Percentiles rank a stretch among this genome's conserved stretches.
These are phyloP conservation scores for Thecaphora thlaspeos DNA, from an alignment of 1,284 basidiomycete genomes.

Conservation along the genomic window DNA sequence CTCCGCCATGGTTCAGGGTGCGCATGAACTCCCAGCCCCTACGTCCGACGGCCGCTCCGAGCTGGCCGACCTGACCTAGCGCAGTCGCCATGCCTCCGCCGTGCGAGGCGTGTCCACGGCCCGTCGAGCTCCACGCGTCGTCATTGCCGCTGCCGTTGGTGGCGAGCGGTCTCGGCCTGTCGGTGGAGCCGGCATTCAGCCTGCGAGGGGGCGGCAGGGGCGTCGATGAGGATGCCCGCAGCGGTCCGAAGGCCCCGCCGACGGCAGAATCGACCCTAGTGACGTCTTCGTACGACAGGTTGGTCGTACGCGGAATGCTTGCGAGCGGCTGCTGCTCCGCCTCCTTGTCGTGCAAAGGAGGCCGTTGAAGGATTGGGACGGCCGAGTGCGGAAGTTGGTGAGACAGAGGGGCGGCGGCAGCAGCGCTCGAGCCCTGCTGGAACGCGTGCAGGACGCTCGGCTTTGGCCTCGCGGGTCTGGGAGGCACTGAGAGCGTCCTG, in stretches of 20 bases:
- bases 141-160: background rate
- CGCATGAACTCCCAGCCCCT: conserved; percentile 45
- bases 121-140: conserved; percentile 7
- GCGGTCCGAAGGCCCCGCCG: background rate
- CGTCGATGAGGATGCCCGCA: conserved; percentile 21
- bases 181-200: conserved; percentile 1
- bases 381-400: no score
- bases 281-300: background rate
- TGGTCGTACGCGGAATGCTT: no score
- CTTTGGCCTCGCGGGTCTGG: conserved; percentile 23
- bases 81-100: conserved; percentile 28
- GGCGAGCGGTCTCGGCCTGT: background rate
- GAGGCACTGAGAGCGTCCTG: no score
- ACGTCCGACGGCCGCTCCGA: conserved; percentile 42
- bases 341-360: no score
- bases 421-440: background rate
- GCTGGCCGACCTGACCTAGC: conserved; percentile 33
- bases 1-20: conserved; percentile 12
- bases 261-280: no score
- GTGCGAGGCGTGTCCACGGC: background rate
- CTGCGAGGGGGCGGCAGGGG: conserved; percentile 28
- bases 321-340: no score
- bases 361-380: no score
- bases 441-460: conserved; percentile 21
- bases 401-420: no score